Evolutionary conservation across 495 filamentous ascomycete species (phyloP).

Genomic region (Cercophora scortea): DNA sequence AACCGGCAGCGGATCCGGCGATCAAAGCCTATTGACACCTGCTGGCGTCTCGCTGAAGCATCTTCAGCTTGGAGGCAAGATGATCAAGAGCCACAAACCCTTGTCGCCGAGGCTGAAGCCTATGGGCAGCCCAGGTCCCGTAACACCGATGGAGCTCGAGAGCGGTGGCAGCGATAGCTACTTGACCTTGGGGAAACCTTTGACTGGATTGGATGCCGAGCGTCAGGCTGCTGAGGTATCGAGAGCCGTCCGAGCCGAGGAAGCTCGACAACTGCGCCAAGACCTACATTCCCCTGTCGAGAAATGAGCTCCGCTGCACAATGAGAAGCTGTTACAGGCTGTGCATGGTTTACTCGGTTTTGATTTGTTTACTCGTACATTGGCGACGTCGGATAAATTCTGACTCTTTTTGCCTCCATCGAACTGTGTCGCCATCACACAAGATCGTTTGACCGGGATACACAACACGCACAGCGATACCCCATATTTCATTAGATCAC

Average conservation of each 20-base stretch:
- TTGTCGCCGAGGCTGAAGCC: constrained; percentile 59
- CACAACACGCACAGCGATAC: too few species aligned
- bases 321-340: too few species aligned
- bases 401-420: too few species aligned
- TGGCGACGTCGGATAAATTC: too few species aligned
- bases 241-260: background rate
- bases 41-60: background rate
- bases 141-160: constrained; percentile 70
- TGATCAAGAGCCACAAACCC: constrained; percentile 37
- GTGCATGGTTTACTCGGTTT: too few species aligned
- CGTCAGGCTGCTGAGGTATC: background rate
- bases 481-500: too few species aligned
- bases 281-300: background rate
- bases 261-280: background rate
- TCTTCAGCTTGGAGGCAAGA: constrained; percentile 1
- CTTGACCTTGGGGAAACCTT: constrained; percentile 33
- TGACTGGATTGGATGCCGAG: background rate
- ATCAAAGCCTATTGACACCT: background rate
- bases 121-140: constrained; percentile 65
- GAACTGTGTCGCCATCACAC: too few species aligned
- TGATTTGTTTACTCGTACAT: too few species aligned
- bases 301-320: too few species aligned
- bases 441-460: too few species aligned
- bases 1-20: background rate
- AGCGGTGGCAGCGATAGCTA: constrained; percentile 42